A percentile compares a stretch with the other conserved stretches of the same genome.
phyloP scores from a whole-genome alignment of 179 eudicot species.

The Drosera spatulata region DNA sequence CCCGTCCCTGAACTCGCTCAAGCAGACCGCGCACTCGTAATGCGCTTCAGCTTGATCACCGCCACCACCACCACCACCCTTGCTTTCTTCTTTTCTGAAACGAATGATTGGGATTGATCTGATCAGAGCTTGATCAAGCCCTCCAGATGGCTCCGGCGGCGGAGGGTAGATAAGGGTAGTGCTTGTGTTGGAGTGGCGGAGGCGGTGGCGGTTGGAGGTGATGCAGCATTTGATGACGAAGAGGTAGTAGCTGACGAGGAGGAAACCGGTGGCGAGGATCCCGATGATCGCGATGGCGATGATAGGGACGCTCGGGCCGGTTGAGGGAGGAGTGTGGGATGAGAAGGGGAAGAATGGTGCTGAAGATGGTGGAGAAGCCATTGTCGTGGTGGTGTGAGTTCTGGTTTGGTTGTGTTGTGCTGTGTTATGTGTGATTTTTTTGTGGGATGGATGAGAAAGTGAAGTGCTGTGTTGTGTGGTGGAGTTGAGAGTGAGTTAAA shows the following conservation, averaged over 20 bases:
- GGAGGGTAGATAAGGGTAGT: constrained; percentile 10
- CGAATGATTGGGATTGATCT: constrained; percentile 50
- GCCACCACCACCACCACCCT: background rate
- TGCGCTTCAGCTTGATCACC: background rate
- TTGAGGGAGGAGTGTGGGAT: background rate
- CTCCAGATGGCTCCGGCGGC: constrained; percentile 14
- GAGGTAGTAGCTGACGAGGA: constrained; percentile 63
- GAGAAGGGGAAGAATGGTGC: background rate
- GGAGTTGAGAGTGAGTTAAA: background rate
- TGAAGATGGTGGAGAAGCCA: background rate
- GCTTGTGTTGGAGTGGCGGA: constrained; percentile 8
- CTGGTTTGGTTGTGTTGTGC: too few species aligned
- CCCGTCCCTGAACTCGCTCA: constrained; percentile 47
- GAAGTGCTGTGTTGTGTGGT: too few species aligned
- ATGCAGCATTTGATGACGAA: constrained; percentile 82
- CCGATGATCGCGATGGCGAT: constrained; percentile 72
- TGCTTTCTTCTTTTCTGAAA: constrained; percentile 13
- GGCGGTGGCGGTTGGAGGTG: constrained; percentile 30
- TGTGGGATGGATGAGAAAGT: too few species aligned
- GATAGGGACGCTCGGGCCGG: constrained; percentile 34
- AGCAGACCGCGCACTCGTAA: constrained; percentile 66
- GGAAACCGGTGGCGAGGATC: constrained; percentile 53
- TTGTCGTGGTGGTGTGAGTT: too few species aligned
- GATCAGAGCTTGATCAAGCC: constrained; percentile 53
- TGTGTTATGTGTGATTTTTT: too few species aligned